A percentile compares a stretch with the other conserved stretches of the same genome.
Conservation (phyloP, 768 basidiomycete genomes). For the Leccinum obscurum region DNA sequence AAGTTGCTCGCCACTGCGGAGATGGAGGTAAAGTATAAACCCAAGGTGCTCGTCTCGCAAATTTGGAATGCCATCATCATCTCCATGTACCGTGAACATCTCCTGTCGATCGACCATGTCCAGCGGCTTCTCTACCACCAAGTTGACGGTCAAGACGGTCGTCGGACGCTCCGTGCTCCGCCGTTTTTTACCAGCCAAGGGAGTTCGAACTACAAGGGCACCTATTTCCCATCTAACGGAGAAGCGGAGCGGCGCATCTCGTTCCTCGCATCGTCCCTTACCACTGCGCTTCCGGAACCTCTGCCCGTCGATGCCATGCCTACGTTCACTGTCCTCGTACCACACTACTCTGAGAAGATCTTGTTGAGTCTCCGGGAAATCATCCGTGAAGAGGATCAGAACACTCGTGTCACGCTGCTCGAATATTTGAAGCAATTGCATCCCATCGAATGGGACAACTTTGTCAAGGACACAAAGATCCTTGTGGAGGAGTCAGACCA, state of each 20-base stretch:
- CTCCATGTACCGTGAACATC: slow-evolving; percentile 99
- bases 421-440: slow-evolving; percentile 99
- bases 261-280: slow-evolving; percentile 97
- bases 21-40: slow-evolving; percentile 99
- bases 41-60: slow-evolving; percentile 98
- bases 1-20: slow-evolving; percentile 94
- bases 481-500: slow-evolving; percentile 84
- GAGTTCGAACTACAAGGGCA: slow-evolving; percentile 62
- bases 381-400: slow-evolving; percentile 96
- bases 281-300: slow-evolving; percentile 92
- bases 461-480: slow-evolving; percentile 99
- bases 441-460: slow-evolving; percentile 99
- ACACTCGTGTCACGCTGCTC: slow-evolving; percentile 92
- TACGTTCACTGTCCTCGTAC: slow-evolving; percentile 98
- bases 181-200: slow-evolving; percentile 97
- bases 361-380: slow-evolving; percentile 95
- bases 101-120: slow-evolving; percentile 97
- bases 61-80: slow-evolving; percentile 99
- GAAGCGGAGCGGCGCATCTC: slow-evolving; percentile 98
- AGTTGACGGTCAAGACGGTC: slow-evolving; percentile 85
- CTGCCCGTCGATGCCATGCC: slow-evolving; percentile 98
- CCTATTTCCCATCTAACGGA: slow-evolving; percentile 92
- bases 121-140: slow-evolving; percentile 98
- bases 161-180: slow-evolving; percentile 90
- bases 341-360: slow-evolving; percentile 99